phyloP scores from a whole-genome alignment of 306 rosid species.

The Inga laurina region DNA sequence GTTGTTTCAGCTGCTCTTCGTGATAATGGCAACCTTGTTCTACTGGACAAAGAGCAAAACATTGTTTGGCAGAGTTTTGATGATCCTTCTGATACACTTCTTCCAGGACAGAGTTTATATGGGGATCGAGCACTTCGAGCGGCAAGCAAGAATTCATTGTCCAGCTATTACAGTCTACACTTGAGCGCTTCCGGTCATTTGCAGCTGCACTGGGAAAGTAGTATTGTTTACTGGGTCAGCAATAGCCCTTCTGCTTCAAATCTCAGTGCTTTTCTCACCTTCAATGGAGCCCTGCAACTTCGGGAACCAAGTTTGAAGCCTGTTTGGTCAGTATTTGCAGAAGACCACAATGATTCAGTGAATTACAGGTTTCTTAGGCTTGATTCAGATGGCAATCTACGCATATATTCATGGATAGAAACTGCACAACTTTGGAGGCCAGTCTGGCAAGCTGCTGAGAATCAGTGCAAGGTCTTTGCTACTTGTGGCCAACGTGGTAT shows the following conservation, averaged over 20 bases:
- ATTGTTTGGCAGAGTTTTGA: constrained; percentile 76
- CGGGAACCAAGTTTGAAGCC: constrained; percentile 40
- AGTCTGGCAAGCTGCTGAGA: constrained; percentile 89
- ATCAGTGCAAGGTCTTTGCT: constrained; percentile 82
- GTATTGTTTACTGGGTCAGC: constrained; percentile 69
- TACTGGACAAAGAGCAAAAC: constrained; percentile 45
- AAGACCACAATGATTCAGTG: constrained; percentile 65
- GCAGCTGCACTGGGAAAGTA: constrained; percentile 71
- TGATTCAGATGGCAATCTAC: constrained; percentile 77
- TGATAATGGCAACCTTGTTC: constrained; percentile 76
- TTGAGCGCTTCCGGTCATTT: constrained; percentile 67
- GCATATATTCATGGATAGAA: constrained; percentile 75
- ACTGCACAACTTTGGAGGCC: constrained; percentile 58
- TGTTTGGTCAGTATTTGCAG: constrained; percentile 80
- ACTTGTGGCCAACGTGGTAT: constrained; percentile 70
- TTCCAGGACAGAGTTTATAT: constrained; percentile 76
- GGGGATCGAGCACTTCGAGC: constrained; percentile 54
- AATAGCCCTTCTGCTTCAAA: constrained; percentile 47
- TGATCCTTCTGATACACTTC: constrained; percentile 72
- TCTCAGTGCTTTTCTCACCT: constrained; percentile 56
- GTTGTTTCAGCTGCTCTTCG: constrained; percentile 63
- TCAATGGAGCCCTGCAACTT: constrained; percentile 69
- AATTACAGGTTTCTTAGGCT: constrained; percentile 69
- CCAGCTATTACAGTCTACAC: constrained; percentile 72
- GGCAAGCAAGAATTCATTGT: constrained; percentile 43